phyloP scores from a whole-genome alignment of 768 basidiomycete species.

The Lenzites betulinus region DNA sequence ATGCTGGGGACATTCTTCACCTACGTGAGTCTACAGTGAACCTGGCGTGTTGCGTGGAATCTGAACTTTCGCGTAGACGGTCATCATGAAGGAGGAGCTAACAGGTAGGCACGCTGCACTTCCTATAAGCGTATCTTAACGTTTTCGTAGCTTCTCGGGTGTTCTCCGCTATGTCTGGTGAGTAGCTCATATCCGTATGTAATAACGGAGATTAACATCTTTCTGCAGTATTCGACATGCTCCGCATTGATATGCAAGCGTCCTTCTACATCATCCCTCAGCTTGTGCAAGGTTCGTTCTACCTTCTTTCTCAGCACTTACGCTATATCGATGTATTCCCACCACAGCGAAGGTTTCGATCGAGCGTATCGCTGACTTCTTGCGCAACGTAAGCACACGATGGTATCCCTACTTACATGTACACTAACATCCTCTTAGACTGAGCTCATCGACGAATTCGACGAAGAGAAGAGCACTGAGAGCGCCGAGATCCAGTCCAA shows the following conservation, averaged over 20 bases:
- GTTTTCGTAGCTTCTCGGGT: conserved; percentile 12
- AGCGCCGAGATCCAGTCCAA: neutral
- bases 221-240: conserved; percentile 15
- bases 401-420: neutral
- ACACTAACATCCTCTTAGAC: conserved; percentile 9
- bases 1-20: conserved; percentile 67
- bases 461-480: neutral
- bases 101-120: conserved; percentile 26
- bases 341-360: conserved; percentile 39
- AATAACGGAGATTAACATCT: too few relatives aligned
- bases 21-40: conserved; percentile 43
- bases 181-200: neutral
- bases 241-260: conserved; percentile 8
- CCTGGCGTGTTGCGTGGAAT: neutral
- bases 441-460: conserved; percentile 24
- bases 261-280: conserved; percentile 4
- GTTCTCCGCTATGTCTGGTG: conserved; percentile 22
- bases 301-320: too few relatives aligned
- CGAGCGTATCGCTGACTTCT: conserved; percentile 43
- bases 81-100: conserved; percentile 40
- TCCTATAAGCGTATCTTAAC: neutral
- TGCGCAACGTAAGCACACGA: conserved; percentile 29
- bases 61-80: conserved; percentile 25
- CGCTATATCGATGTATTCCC: neutral
- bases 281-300: conserved; percentile 4